Conservation (phyloP, 164 flowering plant species). For the Euptelea pleiosperma region DNA sequence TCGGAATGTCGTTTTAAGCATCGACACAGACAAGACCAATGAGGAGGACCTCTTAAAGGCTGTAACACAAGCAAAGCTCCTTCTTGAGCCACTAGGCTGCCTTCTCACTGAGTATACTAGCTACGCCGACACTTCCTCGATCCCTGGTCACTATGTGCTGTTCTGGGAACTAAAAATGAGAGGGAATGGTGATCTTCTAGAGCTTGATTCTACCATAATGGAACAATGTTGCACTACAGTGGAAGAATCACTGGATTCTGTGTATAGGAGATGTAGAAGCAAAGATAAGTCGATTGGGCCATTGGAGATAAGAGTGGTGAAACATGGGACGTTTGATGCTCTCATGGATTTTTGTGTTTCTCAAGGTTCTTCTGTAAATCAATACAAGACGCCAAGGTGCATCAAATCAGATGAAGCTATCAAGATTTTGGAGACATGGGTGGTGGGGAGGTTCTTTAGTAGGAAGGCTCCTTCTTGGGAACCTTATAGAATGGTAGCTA, state of each 20-base stretch:
- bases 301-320: slow-evolving; percentile 57
- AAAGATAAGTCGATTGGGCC: slow-evolving; percentile 67
- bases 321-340: slow-evolving; percentile 56
- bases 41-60: slow-evolving; percentile 64
- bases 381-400: slow-evolving; percentile 74
- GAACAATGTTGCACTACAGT: slow-evolving; percentile 50
- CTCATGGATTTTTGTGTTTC: slow-evolving; percentile 63
- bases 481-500: slow-evolving; percentile 11
- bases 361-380: slow-evolving; percentile 67
- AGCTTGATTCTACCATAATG: slow-evolving; percentile 35
- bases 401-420: slow-evolving; percentile 49
- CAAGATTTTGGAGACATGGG: slow-evolving; percentile 46
- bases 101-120: slow-evolving; percentile 57
- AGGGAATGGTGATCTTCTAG: slow-evolving; percentile 5
- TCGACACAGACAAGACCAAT: slow-evolving; percentile 64
- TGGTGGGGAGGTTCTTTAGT: slow-evolving; percentile 31
- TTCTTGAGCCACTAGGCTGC: slow-evolving; percentile 42
- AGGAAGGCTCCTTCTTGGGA: slow-evolving; percentile 25
- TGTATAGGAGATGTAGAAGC: slow-evolving; percentile 56
- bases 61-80: slow-evolving; percentile 39
- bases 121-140: slow-evolving; percentile 53
- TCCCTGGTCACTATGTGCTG: slow-evolving; percentile 67
- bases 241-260: slow-evolving; percentile 66
- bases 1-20: slow-evolving; percentile 60
- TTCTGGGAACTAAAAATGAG: slow-evolving; percentile 50